Evolutionary conservation across 352 stramenopile species (phyloP), one percentile per base, ranked within the genome.

Genomic region (Phytophthora syringae): DNA sequence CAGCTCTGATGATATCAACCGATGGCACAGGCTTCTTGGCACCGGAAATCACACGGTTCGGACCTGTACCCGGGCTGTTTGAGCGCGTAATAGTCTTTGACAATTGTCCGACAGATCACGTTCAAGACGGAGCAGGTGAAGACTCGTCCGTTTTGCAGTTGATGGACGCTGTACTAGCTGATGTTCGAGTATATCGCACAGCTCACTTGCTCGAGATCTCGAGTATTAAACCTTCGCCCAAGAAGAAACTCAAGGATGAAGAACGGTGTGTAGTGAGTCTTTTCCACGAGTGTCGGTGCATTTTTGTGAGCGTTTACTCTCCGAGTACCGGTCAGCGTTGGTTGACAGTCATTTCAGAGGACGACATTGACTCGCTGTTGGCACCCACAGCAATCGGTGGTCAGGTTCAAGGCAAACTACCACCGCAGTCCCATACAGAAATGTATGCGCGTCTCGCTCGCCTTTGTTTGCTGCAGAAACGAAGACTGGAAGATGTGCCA

Each of bases 291-390:
- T 93, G 82, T 45, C 64, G 79, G 48, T 77, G 79, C 30, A 65
- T 93, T 22, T 95, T 79, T 45, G 83, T 90, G 30, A 88, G 60
- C 21, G 83, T 70, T 5, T 95, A 95, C 65, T 81, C 89, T 7
- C 85, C 87, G 0, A 57, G 53, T 1, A 77, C 72, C 5, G 79
- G 76, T 39, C 78, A 71, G 22, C 55, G 74, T 7, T 93, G 85
- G 84, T 72, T 86, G 27, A 74, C 72, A 3, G 63, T 73, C 5
- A 74, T 95, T 16, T 63, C 64, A 0, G 83, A 95, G 43, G 49
- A 79, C 7, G 63, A 90, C 5, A 75, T 94, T 21, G 77, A 93
- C 52, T 52, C 51, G 3, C 49, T 95, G 7, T 67, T 95, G 5
- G 76, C 82, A 3, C 87, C 87, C 0, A 92, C 89, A 39, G 88